phyloP scores from a whole-genome alignment of 208 protist species.

The Trypanosoma melophagium region DNA sequence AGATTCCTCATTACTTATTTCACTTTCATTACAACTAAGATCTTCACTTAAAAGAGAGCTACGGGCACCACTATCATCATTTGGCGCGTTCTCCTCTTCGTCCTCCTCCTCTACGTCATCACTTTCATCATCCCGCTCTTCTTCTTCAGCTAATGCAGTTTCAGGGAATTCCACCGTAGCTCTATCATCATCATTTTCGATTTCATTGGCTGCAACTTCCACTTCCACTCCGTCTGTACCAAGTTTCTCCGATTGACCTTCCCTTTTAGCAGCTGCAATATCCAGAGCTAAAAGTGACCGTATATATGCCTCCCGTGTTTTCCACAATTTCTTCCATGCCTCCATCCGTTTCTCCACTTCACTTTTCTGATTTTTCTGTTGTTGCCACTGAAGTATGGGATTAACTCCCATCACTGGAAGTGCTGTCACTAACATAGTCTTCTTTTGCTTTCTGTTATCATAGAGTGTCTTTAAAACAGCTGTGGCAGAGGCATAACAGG shows the following conservation, averaged over 20 bases:
- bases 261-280: conserved; percentile 29
- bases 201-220: background rate
- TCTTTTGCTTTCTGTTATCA: conserved; percentile 25
- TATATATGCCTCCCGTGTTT: conserved; percentile 52
- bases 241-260: background rate
- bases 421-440: conserved; percentile 4
- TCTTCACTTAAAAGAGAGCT: conserved; percentile 4
- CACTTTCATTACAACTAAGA: background rate
- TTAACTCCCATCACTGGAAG: too few species aligned
- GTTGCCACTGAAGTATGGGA: background rate
- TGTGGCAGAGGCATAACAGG: conserved; percentile 67
- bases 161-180: conserved; percentile 8
- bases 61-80: conserved; percentile 3
- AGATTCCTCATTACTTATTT: too few species aligned
- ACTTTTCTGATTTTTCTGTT: conserved; percentile 15
- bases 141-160: conserved; percentile 13
- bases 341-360: conserved; percentile 7
- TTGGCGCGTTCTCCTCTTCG: conserved; percentile 1
- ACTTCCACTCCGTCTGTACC: too few species aligned
- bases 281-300: conserved; percentile 39
- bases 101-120: conserved; percentile 5
- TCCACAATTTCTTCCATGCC: conserved; percentile 35
- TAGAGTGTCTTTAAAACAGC: conserved; percentile 66
- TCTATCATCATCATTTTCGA: conserved; percentile 1
- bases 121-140: conserved; percentile 18